These are phyloP conservation scores for Pholiota molesta DNA, from an alignment of 768 basidiomycete species.

Conservation along the genomic window DNA sequence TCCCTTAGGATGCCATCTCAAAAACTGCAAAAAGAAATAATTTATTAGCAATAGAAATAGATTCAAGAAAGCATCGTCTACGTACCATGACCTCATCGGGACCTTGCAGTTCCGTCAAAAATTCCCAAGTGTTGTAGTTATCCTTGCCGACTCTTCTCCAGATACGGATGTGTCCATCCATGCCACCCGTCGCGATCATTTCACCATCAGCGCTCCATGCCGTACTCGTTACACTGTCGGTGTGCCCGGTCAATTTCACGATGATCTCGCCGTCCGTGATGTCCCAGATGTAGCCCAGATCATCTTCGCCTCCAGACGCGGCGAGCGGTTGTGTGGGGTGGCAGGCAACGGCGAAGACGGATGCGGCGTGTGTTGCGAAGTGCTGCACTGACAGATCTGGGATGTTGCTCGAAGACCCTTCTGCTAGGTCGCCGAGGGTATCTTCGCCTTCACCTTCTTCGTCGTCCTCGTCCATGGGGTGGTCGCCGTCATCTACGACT, in stretches of 20 bases:
- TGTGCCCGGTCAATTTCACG: conserved; percentile 88
- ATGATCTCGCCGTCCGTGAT: conserved; percentile 79
- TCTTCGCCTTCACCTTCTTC: conserved; percentile 50
- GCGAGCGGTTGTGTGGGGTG: conserved; percentile 87
- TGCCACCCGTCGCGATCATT: conserved; percentile 93
- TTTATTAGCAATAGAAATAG: conserved; percentile 2
- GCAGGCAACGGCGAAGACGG: conserved; percentile 82
- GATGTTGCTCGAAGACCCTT: conserved; percentile 38
- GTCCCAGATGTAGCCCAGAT: conserved; percentile 93
- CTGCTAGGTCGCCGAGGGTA: conserved; percentile 45
- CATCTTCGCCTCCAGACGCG: conserved; percentile 94
- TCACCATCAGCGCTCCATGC: conserved; percentile 90
- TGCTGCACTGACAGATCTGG: conserved; percentile 71
- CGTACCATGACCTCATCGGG: conserved; percentile 94
- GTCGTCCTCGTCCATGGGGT: conserved; percentile 74
- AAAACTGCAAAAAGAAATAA: conserved; percentile 57
- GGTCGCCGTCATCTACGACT: conserved; percentile 65
- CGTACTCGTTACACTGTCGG: conserved; percentile 82
- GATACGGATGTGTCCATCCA: conserved; percentile 94
- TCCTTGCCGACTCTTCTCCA: conserved; percentile 87
- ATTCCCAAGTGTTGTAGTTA: conserved; percentile 86
- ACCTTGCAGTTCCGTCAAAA: conserved; percentile 89
- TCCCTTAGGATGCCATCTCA: conserved; percentile 97
- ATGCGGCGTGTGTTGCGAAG: conserved; percentile 68
- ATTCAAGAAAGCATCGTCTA: conserved; percentile 8